phyloP scores from a whole-genome alignment of 768 basidiomycete species.

The Mycena polygramma region DNA sequence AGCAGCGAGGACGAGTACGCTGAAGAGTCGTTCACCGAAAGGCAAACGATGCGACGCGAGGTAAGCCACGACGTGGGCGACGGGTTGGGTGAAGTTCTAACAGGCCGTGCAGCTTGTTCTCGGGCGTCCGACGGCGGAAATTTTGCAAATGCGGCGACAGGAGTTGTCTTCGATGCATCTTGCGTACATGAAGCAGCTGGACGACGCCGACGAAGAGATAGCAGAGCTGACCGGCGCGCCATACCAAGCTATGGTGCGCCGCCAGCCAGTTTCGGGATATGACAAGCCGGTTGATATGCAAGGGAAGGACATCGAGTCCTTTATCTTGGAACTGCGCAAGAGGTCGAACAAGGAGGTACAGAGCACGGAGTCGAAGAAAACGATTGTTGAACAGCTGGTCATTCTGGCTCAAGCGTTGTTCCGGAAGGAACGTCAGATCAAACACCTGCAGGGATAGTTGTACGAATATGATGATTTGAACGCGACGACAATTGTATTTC shows the following conservation, averaged over 20 bases:
- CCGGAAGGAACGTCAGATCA: slow-evolving; percentile 36
- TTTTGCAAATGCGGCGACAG: slow-evolving; percentile 31
- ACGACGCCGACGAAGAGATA: slow-evolving; percentile 37
- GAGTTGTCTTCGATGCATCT: slow-evolving; percentile 26
- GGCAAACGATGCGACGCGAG: slow-evolving; percentile 34
- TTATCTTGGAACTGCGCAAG: slow-evolving; percentile 33
- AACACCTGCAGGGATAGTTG: slow-evolving; percentile 34
- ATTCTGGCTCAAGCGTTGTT: slow-evolving; percentile 34
- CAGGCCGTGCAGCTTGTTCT: slow-evolving; percentile 29
- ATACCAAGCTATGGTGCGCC: slow-evolving; percentile 18
- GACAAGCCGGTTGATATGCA: slow-evolving; percentile 28
- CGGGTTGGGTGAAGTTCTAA: not conserved
- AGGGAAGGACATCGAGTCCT: slow-evolving; percentile 26
- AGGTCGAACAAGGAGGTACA: slow-evolving; percentile 35
- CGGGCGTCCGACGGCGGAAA: slow-evolving; percentile 28
- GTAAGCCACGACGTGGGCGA: slow-evolving; percentile 7
- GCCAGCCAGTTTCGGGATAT: slow-evolving; percentile 25
- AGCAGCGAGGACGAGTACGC: slow-evolving; percentile 40
- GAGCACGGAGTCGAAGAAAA: slow-evolving; percentile 28
- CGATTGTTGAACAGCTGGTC: slow-evolving; percentile 26
- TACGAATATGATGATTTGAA: slow-evolving; percentile 22
- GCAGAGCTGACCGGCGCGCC: slow-evolving; percentile 29
- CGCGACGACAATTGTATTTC: slow-evolving; percentile 24
- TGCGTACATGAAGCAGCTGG: slow-evolving; percentile 37
- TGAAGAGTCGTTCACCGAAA: slow-evolving; percentile 22